Evolutionary conservation across 2,329 filamentous ascomycete genomes (phyloP).

Genomic region (Verticillium longisporum): DNA sequence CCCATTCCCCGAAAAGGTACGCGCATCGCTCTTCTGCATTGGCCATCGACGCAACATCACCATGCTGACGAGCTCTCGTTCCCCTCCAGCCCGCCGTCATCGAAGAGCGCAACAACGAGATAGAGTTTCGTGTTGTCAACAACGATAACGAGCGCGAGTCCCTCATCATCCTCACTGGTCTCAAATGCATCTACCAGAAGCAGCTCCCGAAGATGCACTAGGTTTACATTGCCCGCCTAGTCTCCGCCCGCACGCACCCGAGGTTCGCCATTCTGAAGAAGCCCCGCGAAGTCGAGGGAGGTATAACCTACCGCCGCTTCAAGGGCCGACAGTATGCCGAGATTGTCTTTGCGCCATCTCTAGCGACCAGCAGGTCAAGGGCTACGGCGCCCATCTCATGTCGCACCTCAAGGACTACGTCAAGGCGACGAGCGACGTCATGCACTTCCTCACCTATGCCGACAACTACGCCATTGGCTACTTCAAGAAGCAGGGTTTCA

Average conservation of each 20-base stretch:
- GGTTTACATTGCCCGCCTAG: conserved; percentile 94
- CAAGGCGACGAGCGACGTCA: conserved; percentile 91
- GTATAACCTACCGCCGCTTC: conserved; percentile 95
- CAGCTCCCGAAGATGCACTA: conserved; percentile 99
- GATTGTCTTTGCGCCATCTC: conserved; percentile 99
- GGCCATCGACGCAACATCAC: background rate
- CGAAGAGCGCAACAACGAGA: conserved; percentile 89
- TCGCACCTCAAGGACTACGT: conserved; percentile 97
- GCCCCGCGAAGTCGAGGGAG: conserved; percentile 89
- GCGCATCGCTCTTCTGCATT: background rate
- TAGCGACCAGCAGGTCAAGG: conserved; percentile 97
- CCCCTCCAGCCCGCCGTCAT: conserved; percentile 67
- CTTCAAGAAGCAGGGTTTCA: conserved; percentile 99
- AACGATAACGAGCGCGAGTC: conserved; percentile 86
- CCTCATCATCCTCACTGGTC: conserved; percentile 86
- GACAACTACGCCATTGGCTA: conserved; percentile 99
- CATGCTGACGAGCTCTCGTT: conserved; percentile 15
- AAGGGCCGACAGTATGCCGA: conserved; percentile 89
- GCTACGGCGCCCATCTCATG: conserved; percentile 97
- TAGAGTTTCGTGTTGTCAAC: conserved; percentile 96
- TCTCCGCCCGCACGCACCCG: conserved; percentile 93
- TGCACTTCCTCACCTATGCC: conserved; percentile 98
- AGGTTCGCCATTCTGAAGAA: conserved; percentile 98
- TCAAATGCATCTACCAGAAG: conserved; percentile 98
- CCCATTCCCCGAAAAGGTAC: conserved; percentile 82